Conservation (phyloP, 805 yeast species). For the Hanseniaspora vineae region DNA sequence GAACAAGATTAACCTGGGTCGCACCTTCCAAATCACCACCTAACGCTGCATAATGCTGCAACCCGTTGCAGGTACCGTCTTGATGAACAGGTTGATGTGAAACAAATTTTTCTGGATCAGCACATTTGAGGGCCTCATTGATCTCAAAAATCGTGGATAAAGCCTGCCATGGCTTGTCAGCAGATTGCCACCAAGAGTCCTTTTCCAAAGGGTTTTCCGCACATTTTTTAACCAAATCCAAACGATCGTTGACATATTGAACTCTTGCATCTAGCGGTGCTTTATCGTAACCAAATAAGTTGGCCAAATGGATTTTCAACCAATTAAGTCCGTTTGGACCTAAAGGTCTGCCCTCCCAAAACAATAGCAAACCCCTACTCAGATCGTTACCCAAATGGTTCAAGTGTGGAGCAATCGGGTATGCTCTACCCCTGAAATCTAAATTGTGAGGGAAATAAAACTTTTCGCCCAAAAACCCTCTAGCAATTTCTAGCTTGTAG, state of each 20-base stretch:
- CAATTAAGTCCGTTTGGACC: conserved; percentile 57
- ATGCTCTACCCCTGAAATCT: conserved; percentile 77
- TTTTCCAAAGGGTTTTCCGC: conserved; percentile 51
- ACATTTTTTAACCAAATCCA: conserved; percentile 41
- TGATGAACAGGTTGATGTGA: conserved; percentile 74
- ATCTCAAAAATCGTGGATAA: conserved; percentile 59
- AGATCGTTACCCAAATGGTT: conserved; percentile 73
- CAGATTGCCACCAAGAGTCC: conserved; percentile 53
- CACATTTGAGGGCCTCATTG: conserved; percentile 43
- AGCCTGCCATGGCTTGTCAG: conserved; percentile 80
- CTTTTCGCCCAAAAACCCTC: conserved; percentile 76
- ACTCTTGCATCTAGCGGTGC: conserved; percentile 54
- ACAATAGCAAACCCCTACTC: conserved; percentile 55
- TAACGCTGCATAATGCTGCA: conserved; percentile 77
- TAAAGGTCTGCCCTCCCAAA: conserved; percentile 64
- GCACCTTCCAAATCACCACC: conserved; percentile 85
- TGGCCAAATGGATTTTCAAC: conserved; percentile 67
- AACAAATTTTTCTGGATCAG: conserved; percentile 50
- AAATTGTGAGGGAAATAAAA: conserved; percentile 70
- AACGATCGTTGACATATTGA: conserved; percentile 41
- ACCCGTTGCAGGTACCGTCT: conserved; percentile 80
- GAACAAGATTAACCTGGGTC: conserved; percentile 59
- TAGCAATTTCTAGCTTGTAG: conserved; percentile 87
- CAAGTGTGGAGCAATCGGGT: conserved; percentile 69
- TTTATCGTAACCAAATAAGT: conserved; percentile 64